These are phyloP conservation scores for Proliferodiscus dingleyae DNA, from an alignment of 2,329 filamentous ascomycete genomes.

Conservation along the genomic window DNA sequence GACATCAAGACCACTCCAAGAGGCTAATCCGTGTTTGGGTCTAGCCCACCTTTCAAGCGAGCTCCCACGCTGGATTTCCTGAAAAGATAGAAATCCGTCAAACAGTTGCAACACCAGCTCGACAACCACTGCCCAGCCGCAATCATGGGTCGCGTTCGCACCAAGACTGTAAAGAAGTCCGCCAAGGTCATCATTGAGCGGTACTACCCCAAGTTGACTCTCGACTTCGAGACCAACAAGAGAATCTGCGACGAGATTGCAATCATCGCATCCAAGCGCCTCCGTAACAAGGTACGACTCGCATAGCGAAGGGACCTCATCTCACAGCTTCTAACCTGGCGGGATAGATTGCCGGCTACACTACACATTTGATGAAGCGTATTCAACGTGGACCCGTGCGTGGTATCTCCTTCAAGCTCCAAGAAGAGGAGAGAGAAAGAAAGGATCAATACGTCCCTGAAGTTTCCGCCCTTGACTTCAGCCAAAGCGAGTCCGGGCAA, in stretches of 20 bases:
- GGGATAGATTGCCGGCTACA: slow-evolving; percentile 88
- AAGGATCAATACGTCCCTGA: slow-evolving; percentile 99
- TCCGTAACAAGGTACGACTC: slow-evolving; percentile 88
- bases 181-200: slow-evolving; percentile 99
- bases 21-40: no score
- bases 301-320: neutral
- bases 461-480: slow-evolving; percentile 97
- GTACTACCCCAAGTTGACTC: slow-evolving; percentile 95
- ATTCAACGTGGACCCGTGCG: slow-evolving; percentile 99
- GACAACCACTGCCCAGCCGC: slow-evolving; percentile 25
- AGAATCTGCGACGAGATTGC: slow-evolving; percentile 99
- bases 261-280: slow-evolving; percentile 97
- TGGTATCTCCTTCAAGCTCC: slow-evolving; percentile 99
- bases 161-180: slow-evolving; percentile 43
- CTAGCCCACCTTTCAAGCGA: no score
- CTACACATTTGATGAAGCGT: slow-evolving; percentile 99
- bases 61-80: no score
- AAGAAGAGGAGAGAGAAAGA: slow-evolving; percentile 99
- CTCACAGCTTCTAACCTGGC: slow-evolving; percentile 1
- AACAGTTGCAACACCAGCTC: slow-evolving; percentile 6
- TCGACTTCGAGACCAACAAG: slow-evolving; percentile 99
- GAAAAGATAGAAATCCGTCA: no score
- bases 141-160: slow-evolving; percentile 40
- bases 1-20: no score
- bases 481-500: slow-evolving; percentile 89